Conservation (phyloP, 257 asterid genomes). For the Salvia miltiorrhiza region DNA sequence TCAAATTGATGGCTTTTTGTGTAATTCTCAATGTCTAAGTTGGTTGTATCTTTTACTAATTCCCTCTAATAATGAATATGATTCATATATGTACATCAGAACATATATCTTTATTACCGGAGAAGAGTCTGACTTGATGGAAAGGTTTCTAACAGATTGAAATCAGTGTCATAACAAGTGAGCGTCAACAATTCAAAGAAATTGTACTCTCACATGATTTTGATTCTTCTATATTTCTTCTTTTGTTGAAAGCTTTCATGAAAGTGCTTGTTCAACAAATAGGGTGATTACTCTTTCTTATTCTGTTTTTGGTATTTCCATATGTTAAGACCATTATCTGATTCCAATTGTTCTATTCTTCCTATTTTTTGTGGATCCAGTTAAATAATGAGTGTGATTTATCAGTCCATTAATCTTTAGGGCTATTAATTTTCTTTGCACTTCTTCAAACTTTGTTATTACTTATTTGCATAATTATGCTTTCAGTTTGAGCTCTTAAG, state of each 20-base stretch:
- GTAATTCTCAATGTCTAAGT: not conserved
- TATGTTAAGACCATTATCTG: constrained; percentile 5
- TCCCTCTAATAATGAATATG: not conserved
- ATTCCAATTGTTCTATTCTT: not conserved
- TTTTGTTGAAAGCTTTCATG: constrained; percentile 2
- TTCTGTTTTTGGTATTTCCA: not conserved
- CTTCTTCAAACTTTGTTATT: not conserved
- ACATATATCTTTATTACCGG: constrained; percentile 1
- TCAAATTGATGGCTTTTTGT: not conserved
- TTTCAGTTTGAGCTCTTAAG: not conserved
- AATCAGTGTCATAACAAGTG: not conserved
- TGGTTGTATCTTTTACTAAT: not conserved
- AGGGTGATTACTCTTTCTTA: not conserved
- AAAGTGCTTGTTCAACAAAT: not conserved
- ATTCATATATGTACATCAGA: not conserved
- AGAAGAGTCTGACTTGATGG: not conserved
- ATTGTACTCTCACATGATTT: not conserved
- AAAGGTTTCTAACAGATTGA: not conserved
- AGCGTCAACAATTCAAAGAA: not conserved
- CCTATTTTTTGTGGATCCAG: not conserved
- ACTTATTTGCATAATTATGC: not conserved
- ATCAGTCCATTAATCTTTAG: not conserved
- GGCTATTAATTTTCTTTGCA: not conserved
- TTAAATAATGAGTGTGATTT: not conserved
- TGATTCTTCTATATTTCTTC: not conserved